Evolutionary conservation across 768 basidiomycete species (phyloP), one percentile per base, ranked within the genome.

Genomic region (Tulasnella calospora): DNA sequence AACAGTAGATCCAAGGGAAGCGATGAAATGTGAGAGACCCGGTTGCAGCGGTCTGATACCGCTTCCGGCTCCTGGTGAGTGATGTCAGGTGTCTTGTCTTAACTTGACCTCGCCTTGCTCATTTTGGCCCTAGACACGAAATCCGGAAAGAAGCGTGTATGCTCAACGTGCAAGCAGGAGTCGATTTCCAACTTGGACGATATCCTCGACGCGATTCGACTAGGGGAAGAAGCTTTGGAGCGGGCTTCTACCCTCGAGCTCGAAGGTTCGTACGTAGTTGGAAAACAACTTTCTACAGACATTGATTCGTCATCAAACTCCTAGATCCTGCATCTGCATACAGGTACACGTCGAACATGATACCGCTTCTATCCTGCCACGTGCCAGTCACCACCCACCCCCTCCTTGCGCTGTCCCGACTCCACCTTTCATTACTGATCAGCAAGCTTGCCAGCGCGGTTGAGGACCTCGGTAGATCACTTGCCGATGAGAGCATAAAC

Each of bases 331-430:
- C 82, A 27, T 89, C 90, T 81, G 88, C 92, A 0, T 84, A 84
- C 10, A 89, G 88, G 73, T 85, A 93, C 38, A 90, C 92, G 0
- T 87, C 87, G 0, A 90, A 92, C 69, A 86, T 94, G 23, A 86
- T 93, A 69, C 89, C 90, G 0, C 88, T 92, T 67, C 85, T 96
- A 33, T 83, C 84, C 0, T 89, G 90, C 0, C 88, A 88, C 0
- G 82, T 93, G 10, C 87, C 91, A 0, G 88, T 91, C 0, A 89
- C 92, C 0, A 87, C 91, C 0, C 91, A 97, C 81, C 96, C 96
- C 0, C 88, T 94, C 19, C 89, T 95, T 17, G 91, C 90, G 0
- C 85, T 96, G 4, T 85, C 88, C 2, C 90, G 92, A n/a, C 88
- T 95, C 19, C 89, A 91, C 80, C 88, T 90, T 71, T 88, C 90